A percentile compares a stretch with the other conserved stretches of the same genome.
These are phyloP conservation scores for Krasilnikovozyma curviuscula DNA, from an alignment of 768 basidiomycete species.

Conservation along the genomic window DNA sequence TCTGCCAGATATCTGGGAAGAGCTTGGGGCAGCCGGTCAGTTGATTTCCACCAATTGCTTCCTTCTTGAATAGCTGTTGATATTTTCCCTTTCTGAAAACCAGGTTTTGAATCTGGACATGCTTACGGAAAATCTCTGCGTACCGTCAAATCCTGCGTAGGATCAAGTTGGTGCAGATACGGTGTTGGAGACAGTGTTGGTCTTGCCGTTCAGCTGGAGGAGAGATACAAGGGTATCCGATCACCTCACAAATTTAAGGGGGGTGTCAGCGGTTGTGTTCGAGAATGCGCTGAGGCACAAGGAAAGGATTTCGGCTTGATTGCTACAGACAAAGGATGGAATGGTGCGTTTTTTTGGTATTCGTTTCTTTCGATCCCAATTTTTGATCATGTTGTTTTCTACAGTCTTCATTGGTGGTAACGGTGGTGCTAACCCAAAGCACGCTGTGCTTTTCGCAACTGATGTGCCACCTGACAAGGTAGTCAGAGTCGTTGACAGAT, in stretches of 20 bases:
- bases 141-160: slow-evolving; percentile 62
- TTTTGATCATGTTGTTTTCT: not conserved
- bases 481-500: slow-evolving; percentile 43
- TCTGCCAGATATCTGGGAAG: slow-evolving; percentile 46
- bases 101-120: slow-evolving; percentile 60
- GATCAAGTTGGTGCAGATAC: slow-evolving; percentile 43
- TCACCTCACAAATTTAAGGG: slow-evolving; percentile 36
- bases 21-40: slow-evolving; percentile 39
- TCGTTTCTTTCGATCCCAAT: not conserved
- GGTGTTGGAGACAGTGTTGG: slow-evolving; percentile 59
- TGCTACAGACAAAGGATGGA: slow-evolving; percentile 64
- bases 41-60: too few species aligned
- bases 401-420: slow-evolving; percentile 49
- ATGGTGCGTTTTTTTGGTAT: slow-evolving; percentile 28
- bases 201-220: slow-evolving; percentile 49
- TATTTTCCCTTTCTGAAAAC: too few species aligned
- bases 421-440: slow-evolving; percentile 38
- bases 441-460: slow-evolving; percentile 45
- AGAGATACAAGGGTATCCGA: slow-evolving; percentile 46
- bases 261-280: slow-evolving; percentile 52
- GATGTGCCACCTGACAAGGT: slow-evolving; percentile 51
- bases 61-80: too few species aligned
- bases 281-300: slow-evolving; percentile 63
- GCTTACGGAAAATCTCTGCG: slow-evolving; percentile 50
- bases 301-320: slow-evolving; percentile 56